phyloP scores from a whole-genome alignment of 2,329 filamentous ascomycete species.

The Penicillium occitanis region DNA sequence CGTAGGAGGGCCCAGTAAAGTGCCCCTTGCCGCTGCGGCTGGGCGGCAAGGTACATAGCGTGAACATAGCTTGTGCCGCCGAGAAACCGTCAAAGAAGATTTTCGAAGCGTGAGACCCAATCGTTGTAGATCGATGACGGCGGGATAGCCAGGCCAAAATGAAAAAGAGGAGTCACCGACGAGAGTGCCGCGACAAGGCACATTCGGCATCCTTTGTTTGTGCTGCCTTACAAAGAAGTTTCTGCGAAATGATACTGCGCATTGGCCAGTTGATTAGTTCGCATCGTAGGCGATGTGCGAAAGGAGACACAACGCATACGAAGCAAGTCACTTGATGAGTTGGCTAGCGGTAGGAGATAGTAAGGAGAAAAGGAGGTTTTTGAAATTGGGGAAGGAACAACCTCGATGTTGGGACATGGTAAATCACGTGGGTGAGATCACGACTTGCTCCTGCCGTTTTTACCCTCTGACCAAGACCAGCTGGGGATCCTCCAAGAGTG shows the following conservation, averaged over 20 bases:
- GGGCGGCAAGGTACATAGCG: slow-evolving; percentile 23
- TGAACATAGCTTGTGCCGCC: slow-evolving; percentile 18
- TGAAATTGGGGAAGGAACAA: slow-evolving; percentile 1
- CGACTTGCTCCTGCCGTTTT: not conserved
- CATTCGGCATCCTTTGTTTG: not conserved
- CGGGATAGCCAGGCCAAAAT: not conserved
- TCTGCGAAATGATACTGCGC: no score
- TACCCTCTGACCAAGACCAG: not conserved
- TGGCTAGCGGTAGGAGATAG: not conserved
- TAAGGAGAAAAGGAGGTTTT: not conserved
- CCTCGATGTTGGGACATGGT: not conserved
- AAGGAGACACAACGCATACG: slow-evolving; percentile 1
- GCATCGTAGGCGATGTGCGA: not conserved
- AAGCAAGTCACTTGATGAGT: not conserved
- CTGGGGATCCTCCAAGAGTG: not conserved
- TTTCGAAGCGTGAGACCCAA: slow-evolving; percentile 21
- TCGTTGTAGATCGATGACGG: slow-evolving; percentile 8
- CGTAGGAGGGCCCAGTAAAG: slow-evolving; percentile 2
- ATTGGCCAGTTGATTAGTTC: not conserved
- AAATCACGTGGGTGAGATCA: slow-evolving; percentile 8
- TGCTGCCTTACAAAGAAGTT: not conserved
- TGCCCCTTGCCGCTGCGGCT: slow-evolving; percentile 23
- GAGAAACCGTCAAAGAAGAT: slow-evolving; percentile 8
- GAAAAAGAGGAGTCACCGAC: not conserved
- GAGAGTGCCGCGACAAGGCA: slow-evolving; percentile 16